Conservation (phyloP, 352 stramenopile species). For the Pilasporangium apinafurcum region DNA sequence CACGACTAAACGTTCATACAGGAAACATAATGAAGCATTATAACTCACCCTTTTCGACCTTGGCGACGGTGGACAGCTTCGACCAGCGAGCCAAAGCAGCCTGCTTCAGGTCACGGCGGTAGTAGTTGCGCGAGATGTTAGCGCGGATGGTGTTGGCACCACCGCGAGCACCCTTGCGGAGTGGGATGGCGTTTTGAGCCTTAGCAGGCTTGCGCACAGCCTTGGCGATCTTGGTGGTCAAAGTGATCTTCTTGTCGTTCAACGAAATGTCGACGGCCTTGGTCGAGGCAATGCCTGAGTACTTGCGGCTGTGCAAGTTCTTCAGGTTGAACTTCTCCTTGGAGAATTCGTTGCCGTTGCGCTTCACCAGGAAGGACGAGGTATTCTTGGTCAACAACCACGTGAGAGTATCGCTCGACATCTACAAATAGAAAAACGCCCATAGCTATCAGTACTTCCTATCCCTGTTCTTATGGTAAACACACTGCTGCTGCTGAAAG, state of each 20-base stretch:
- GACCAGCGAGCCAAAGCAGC: conserved; percentile 82
- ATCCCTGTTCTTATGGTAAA: not conserved
- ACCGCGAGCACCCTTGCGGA: conserved; percentile 80
- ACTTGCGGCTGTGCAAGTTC: conserved; percentile 95
- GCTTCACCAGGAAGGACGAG: conserved; percentile 95
- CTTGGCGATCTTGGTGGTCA: conserved; percentile 84
- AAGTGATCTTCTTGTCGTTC: conserved; percentile 81
- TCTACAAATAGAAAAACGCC: conserved; percentile 23
- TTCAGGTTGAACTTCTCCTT: conserved; percentile 95
- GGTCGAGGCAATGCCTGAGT: conserved; percentile 91
- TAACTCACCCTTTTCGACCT: conserved; percentile 83
- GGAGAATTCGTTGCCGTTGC: conserved; percentile 86
- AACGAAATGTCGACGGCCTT: conserved; percentile 92
- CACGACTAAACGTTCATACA: conserved; percentile 1
- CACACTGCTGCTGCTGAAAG: conserved; percentile 1
- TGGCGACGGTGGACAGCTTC: conserved; percentile 79
- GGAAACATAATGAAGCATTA: not conserved
- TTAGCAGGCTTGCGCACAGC: conserved; percentile 60
- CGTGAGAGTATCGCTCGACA: conserved; percentile 92
- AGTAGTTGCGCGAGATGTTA: conserved; percentile 87
- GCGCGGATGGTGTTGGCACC: conserved; percentile 82
- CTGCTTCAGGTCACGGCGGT: conserved; percentile 83
- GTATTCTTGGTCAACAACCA: conserved; percentile 97
- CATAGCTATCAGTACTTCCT: not conserved
- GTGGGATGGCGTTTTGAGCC: conserved; percentile 60